Conservation (phyloP, 345 rosid species). For the Hypericum androsaemum region DNA sequence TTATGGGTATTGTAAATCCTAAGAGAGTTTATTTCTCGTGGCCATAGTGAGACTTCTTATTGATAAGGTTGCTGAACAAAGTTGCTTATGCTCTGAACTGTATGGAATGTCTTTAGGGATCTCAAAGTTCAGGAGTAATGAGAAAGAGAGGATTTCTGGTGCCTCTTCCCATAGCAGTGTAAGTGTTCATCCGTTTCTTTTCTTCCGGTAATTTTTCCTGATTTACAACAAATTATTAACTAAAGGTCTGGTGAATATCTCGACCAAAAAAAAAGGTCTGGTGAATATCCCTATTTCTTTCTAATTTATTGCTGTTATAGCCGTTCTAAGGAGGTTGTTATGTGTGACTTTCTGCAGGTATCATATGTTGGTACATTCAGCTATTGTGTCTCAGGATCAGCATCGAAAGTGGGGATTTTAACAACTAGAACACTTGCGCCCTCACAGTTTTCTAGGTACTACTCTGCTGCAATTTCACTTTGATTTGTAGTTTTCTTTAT, state of each 20-base stretch:
- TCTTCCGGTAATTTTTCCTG: too few relatives aligned
- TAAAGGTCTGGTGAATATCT: too few relatives aligned
- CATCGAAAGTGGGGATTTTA: constrained; percentile 1
- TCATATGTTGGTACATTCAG: not conserved
- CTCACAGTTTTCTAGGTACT: not conserved
- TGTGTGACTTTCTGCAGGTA: not conserved
- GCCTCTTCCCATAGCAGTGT: constrained; percentile 26
- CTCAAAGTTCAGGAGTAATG: not conserved
- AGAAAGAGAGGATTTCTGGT: constrained; percentile 26
- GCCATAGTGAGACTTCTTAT: too few relatives aligned
- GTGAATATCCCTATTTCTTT: not conserved
- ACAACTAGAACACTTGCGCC: not conserved
- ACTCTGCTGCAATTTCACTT: not conserved
- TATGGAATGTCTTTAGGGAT: too few relatives aligned
- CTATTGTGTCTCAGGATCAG: not conserved
- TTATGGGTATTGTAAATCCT: too few relatives aligned
- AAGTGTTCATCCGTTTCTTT: constrained; percentile 15
- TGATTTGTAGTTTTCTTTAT: not conserved
- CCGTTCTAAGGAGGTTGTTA: not conserved
- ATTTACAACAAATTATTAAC: too few relatives aligned
- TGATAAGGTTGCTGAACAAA: too few relatives aligned
- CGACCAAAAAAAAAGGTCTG: too few relatives aligned
- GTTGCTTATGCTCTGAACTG: too few relatives aligned
- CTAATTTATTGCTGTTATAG: not conserved
- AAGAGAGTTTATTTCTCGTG: too few relatives aligned